These are phyloP conservation scores for Fusarium sp. DNA, from an alignment of 2,329 filamentous ascomycete species.

Conservation along the genomic window DNA sequence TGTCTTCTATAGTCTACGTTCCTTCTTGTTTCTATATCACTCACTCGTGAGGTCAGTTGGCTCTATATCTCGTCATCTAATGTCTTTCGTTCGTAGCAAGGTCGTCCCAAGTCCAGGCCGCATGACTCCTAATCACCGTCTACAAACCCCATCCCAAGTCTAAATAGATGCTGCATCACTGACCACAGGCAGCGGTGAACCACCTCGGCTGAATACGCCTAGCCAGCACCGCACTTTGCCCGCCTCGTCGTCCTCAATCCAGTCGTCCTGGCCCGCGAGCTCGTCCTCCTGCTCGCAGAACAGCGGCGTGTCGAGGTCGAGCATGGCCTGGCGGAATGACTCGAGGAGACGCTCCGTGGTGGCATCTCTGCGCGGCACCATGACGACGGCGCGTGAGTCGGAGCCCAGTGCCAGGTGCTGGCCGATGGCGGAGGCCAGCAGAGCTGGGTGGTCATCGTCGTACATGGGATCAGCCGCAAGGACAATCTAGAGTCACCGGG, in stretches of 20 bases:
- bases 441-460: constrained; percentile 81
- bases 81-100: neutral
- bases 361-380: constrained; percentile 82
- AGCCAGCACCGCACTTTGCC: constrained; percentile 75
- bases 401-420: constrained; percentile 71
- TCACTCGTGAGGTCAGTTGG: constrained; percentile 16
- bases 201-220: constrained; percentile 67
- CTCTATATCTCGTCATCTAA: constrained; percentile 21
- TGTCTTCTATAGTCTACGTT: constrained; percentile 4
- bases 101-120: constrained; percentile 13
- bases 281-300: constrained; percentile 70
- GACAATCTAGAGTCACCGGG: constrained; percentile 68
- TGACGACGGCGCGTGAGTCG: constrained; percentile 78
- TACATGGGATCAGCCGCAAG: constrained; percentile 91
- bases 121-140: constrained; percentile 7
- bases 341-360: constrained; percentile 73
- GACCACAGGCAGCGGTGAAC: constrained; percentile 35
- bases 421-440: constrained; percentile 78
- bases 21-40: constrained; percentile 2
- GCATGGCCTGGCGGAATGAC: constrained; percentile 74
- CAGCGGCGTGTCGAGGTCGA: constrained; percentile 60
- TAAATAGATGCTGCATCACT: constrained; percentile 18
- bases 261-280: constrained; percentile 79
- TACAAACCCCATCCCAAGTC: neutral
- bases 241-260: constrained; percentile 68